Conservation (phyloP, 2,329 filamentous ascomycete genomes). For the Colletotrichum australisinense region DNA sequence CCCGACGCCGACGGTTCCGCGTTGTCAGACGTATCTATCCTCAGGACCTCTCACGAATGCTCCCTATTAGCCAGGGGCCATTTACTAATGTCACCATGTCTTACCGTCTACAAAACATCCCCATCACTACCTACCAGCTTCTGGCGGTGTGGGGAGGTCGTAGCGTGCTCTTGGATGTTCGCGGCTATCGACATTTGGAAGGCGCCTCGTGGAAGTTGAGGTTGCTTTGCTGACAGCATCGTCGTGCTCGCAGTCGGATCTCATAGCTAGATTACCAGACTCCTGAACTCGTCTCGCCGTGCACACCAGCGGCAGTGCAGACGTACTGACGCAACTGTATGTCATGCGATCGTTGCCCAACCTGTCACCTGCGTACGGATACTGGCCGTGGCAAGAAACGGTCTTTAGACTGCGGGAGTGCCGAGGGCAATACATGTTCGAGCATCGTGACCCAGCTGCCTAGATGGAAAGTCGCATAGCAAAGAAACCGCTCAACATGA, state of each 20-base stretch:
- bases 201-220: neutral
- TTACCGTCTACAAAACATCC: neutral
- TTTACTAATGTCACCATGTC: constrained; percentile 5
- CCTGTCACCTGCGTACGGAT: neutral
- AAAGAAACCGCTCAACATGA: constrained; percentile 17
- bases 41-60: neutral
- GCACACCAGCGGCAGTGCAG: neutral
- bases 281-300: neutral
- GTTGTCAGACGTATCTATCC: constrained; percentile 15
- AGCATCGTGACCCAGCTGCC: neutral
- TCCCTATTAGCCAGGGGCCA: neutral
- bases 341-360: constrained; percentile 14
- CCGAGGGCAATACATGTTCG: neutral
- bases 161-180: neutral
- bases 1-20: constrained; percentile 25
- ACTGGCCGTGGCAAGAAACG: constrained; percentile 11
- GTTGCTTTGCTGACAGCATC: constrained; percentile 10
- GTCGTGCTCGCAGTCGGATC: neutral
- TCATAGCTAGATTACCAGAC: neutral
- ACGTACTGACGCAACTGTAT: neutral
- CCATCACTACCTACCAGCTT: neutral
- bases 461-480: neutral
- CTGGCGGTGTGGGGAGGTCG: neutral
- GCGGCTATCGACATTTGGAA: neutral
- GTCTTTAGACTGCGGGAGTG: neutral